Conservation (phyloP, 2,329 filamentous ascomycete species). For the Penicillium sp. region DNA sequence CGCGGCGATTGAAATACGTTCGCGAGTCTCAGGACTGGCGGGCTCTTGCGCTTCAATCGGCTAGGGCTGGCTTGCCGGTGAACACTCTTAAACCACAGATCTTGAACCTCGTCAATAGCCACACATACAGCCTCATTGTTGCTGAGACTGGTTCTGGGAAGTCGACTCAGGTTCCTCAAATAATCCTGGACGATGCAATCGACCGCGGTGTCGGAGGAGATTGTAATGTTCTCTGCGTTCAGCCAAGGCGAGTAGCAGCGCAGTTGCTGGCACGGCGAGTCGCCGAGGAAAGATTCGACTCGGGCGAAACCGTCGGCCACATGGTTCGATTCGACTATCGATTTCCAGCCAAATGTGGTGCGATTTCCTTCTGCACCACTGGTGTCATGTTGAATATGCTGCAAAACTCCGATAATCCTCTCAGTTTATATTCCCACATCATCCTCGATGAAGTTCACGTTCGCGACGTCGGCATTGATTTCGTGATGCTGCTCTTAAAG, state of each 20-base stretch:
- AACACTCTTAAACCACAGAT: constrained; percentile 35
- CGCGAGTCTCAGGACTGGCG: constrained; percentile 1
- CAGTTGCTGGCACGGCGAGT: constrained; percentile 46
- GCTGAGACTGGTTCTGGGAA: constrained; percentile 48
- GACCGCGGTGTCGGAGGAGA: constrained; percentile 34
- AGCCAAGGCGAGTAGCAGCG: constrained; percentile 48
- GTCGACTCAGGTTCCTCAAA: constrained; percentile 51
- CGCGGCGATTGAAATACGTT: not conserved
- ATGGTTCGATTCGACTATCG: constrained; percentile 43
- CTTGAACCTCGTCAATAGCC: constrained; percentile 37
- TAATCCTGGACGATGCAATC: constrained; percentile 50
- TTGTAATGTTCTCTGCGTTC: constrained; percentile 51
- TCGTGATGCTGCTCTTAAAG: constrained; percentile 46
- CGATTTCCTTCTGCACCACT: constrained; percentile 50
- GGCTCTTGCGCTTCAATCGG: constrained; percentile 1
- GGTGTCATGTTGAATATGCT: constrained; percentile 48
- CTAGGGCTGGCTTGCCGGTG: constrained; percentile 35
- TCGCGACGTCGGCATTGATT: constrained; percentile 44
- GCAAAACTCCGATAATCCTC: constrained; percentile 33
- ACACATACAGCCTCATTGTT: constrained; percentile 45
- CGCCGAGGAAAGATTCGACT: constrained; percentile 44
- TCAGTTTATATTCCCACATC: constrained; percentile 46
- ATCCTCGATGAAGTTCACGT: constrained; percentile 53
- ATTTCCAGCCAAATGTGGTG: constrained; percentile 31
- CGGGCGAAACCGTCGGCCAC: constrained; percentile 46